Evolutionary conservation across 2,329 filamentous ascomycete genomes (phyloP), one percentile per base, ranked within the genome.

Genomic region (Beauveria australis): DNA sequence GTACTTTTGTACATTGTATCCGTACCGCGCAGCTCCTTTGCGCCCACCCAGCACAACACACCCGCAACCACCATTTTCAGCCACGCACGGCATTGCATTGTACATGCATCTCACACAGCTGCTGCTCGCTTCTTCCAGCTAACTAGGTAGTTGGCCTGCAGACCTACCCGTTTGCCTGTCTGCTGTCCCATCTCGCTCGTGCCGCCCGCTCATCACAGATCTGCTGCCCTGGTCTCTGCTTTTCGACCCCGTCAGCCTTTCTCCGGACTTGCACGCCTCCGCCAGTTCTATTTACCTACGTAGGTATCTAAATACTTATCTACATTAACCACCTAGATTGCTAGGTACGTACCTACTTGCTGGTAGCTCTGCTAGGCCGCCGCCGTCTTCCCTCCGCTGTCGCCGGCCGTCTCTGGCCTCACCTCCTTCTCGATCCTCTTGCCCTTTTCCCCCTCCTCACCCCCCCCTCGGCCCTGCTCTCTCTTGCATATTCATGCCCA

Each of bases 31-130:
- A 37, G 33, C 43, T 33, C 19, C 19, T 26, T 28, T 43, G 43
- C 53, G 43, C 53, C 26, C 41, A 55, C 53, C 41, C 41, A 47
- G n/a, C 53, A 53, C 37, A 53, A 26, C 28, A 10, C 54, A 40
- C 44, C 44, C 54, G 43, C 54, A 48, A 57, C 54, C 54, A 48
- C 54, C 26, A 48, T 57, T 57, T 56, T 48, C 54, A 57, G 54
- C 54, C 54, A 57, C 54, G 55, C 54, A 58, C 47, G 46, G 55
- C 55, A 58, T 58, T 51, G 55, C 55, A 58, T 58, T 58, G 55
- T 49, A 58, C 55, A 49, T 58, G 54, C 54, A 57, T 57, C 54
- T 57, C 55, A 26, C 46, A 43, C 55, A 43, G 18, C 55, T 51
- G 16, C 33, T 58, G 33, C 55, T 58, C 44, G 55, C 46, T 58